Percentiles rank a stretch among this genome's conserved stretches.
phyloP scores from a whole-genome alignment of 352 stramenopile genomes.

The Pythium volutum region DNA sequence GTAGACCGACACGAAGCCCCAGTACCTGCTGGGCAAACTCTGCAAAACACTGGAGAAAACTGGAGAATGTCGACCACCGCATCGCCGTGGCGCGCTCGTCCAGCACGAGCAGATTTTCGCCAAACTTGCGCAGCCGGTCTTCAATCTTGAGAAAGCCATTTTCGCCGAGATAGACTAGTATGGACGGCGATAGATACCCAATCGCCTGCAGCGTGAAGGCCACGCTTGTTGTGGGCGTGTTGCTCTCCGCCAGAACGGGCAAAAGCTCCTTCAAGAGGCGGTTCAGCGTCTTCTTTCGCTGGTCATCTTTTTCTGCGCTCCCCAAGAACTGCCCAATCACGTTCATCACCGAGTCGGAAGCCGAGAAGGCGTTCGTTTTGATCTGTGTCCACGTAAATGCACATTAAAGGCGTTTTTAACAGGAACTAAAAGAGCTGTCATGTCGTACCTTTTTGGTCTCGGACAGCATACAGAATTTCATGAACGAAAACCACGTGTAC shows the following conservation, averaged over 20 bases:
- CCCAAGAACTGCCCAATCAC: constrained; percentile 39
- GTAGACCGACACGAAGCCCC: too few species aligned
- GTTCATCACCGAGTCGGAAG: constrained; percentile 43
- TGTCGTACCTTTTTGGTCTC: constrained; percentile 67
- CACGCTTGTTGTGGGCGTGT: constrained; percentile 31
- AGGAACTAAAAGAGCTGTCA: background rate
- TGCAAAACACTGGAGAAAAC: constrained; percentile 55
- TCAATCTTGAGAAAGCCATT: constrained; percentile 64
- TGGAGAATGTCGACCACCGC: constrained; percentile 56
- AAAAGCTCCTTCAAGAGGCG: constrained; percentile 74
- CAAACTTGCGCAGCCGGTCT: constrained; percentile 58
- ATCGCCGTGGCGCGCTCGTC: constrained; percentile 43
- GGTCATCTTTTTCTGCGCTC: constrained; percentile 34
- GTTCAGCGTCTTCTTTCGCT: constrained; percentile 64
- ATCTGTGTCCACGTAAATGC: too few species aligned
- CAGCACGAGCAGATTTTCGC: constrained; percentile 64
- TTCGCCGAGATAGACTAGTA: constrained; percentile 49
- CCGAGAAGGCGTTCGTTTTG: constrained; percentile 60
- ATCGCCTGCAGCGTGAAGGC: constrained; percentile 61
- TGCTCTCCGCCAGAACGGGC: constrained; percentile 49
- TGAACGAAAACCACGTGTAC: constrained; percentile 60
- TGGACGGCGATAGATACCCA: constrained; percentile 38
- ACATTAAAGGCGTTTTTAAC: too few species aligned
- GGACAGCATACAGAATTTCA: constrained; percentile 61
- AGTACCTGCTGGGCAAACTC: constrained; percentile 49